Conservation (phyloP, 805 yeast species). For the Dipodascus geniculatus region DNA sequence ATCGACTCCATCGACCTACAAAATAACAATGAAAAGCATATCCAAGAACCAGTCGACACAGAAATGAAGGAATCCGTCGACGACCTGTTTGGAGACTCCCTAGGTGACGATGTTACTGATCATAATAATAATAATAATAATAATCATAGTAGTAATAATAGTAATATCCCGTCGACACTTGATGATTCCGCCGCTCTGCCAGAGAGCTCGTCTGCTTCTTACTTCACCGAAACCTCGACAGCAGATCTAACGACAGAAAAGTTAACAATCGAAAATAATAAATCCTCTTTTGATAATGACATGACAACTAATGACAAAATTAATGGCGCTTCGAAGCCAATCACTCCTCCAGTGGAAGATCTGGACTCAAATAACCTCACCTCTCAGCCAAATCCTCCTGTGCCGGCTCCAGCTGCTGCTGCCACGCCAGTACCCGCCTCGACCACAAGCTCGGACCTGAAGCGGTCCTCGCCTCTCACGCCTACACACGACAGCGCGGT, state of each 20-base stretch:
- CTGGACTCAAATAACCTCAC: background rate
- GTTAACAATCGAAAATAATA: background rate
- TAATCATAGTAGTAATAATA: background rate
- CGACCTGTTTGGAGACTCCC: too few relatives aligned
- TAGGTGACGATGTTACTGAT: too few relatives aligned
- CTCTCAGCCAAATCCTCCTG: background rate
- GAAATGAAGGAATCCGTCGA: background rate
- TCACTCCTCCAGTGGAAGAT: conserved; percentile 1
- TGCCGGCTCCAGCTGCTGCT: background rate
- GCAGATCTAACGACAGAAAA: background rate
- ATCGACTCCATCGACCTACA: too few relatives aligned
- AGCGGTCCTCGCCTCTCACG: background rate
- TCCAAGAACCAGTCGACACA: background rate
- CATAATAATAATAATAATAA: too few relatives aligned
- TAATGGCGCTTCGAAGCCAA: background rate
- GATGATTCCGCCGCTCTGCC: too few relatives aligned
- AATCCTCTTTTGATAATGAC: background rate
- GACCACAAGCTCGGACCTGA: background rate
- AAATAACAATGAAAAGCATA: too few relatives aligned
- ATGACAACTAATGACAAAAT: background rate
- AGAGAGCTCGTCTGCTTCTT: too few relatives aligned
- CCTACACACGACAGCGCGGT: background rate
- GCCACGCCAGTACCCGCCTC: background rate
- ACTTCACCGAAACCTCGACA: background rate
- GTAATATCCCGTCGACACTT: background rate